Conservation (phyloP, 1,139 yeast species). For the Yamadazyma aaseri region DNA sequence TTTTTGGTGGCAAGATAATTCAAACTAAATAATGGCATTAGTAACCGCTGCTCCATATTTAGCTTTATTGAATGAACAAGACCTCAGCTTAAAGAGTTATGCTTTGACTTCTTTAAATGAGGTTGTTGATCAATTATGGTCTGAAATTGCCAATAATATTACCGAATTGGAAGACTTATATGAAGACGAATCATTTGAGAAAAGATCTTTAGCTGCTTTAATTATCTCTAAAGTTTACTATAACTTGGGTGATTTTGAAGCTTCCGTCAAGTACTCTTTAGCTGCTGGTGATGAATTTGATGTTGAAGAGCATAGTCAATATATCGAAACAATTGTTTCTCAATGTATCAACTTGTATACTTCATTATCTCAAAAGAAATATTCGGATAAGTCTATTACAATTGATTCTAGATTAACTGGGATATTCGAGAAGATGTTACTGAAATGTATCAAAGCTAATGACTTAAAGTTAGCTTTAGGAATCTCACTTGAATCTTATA, state of each 20-base stretch:
- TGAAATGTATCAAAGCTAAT: conserved; percentile 68
- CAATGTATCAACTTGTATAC: conserved; percentile 88
- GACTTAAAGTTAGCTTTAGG: conserved; percentile 87
- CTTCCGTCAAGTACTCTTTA: conserved; percentile 85
- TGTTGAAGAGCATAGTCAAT: conserved; percentile 74
- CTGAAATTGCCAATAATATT: conserved; percentile 91
- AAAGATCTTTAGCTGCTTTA: conserved; percentile 83
- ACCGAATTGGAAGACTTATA: conserved; percentile 86
- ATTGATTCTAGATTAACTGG: conserved; percentile 64
- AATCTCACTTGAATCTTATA: conserved; percentile 81
- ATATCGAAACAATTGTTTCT: conserved; percentile 88
- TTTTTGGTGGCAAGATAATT: conserved; percentile 12
- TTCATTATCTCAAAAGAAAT: conserved; percentile 56
- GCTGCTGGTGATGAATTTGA: conserved; percentile 82
- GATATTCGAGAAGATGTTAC: conserved; percentile 84
- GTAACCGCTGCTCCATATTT: conserved; percentile 87
- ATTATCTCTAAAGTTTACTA: conserved; percentile 93
- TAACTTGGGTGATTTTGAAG: conserved; percentile 90
- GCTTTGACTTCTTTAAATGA: conserved; percentile 81
- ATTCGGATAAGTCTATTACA: conserved; percentile 34
- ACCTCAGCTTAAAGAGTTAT: conserved; percentile 71
- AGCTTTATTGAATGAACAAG: conserved; percentile 84
- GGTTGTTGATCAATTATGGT: conserved; percentile 92
- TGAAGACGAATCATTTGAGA: conserved; percentile 77
- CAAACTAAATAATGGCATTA: conserved; percentile 44